Conservation (phyloP, 192 early-diverging fungal genomes). For the Mortierella alpina region DNA sequence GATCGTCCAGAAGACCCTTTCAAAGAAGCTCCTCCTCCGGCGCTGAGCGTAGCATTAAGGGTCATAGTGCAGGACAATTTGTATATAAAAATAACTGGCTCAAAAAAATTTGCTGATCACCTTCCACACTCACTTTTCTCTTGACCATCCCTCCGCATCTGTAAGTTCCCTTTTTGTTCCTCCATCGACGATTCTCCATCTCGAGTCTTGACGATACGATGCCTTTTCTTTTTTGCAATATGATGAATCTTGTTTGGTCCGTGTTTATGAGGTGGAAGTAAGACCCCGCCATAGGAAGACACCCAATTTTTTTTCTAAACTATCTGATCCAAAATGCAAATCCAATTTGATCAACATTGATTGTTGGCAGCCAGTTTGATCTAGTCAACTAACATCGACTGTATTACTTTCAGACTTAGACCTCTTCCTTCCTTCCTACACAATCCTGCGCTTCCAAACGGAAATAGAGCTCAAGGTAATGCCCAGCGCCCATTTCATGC, state of each 20-base stretch:
- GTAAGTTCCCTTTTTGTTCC: constrained; percentile 22
- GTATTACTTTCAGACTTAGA: not conserved
- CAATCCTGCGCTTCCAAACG: not conserved
- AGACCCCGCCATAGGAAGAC: constrained; percentile 54
- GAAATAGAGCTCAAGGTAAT: constrained; percentile 4
- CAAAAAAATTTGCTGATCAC: constrained; percentile 4
- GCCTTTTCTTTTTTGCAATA: constrained; percentile 18
- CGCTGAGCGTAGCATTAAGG: constrained; percentile 23
- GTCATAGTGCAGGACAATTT: not conserved
- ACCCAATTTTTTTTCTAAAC: constrained; percentile 55
- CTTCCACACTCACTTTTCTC: constrained; percentile 7
- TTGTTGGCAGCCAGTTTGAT: not conserved
- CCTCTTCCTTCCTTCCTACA: not conserved
- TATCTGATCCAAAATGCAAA: constrained; percentile 29
- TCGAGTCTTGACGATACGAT: not conserved
- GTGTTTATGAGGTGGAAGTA: constrained; percentile 58
- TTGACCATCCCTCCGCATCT: not conserved
- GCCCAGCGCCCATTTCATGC: not conserved
- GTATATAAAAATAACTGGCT: not conserved
- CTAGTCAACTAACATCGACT: not conserved
- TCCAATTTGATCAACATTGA: not conserved
- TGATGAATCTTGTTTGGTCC: constrained; percentile 57
- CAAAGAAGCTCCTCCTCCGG: constrained; percentile 22
- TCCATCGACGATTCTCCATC: not conserved
- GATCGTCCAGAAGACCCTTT: constrained; percentile 37